These are phyloP conservation scores for Astragalus membranaceus DNA, from an alignment of 306 rosid genomes.

Conservation along the genomic window DNA sequence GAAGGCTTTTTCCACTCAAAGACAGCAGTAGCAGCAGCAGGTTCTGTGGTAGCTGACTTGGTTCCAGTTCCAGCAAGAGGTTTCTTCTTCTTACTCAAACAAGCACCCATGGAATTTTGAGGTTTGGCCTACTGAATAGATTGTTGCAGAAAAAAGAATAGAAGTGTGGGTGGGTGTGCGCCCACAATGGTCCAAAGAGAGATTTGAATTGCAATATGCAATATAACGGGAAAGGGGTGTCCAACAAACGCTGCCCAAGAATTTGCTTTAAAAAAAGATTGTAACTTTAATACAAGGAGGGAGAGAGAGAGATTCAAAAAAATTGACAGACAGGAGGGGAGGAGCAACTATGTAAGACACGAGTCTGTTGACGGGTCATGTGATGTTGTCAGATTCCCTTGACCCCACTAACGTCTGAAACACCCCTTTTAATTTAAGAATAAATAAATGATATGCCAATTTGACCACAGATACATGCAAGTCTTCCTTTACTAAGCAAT, in stretches of 20 bases:
- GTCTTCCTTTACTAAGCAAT: too few relatives aligned
- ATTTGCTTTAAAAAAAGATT: constrained; percentile 23
- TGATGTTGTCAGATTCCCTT: background rate
- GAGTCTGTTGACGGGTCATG: constrained; percentile 20
- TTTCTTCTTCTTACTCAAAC: constrained; percentile 75
- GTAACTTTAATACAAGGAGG: background rate
- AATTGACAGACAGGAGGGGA: constrained; percentile 28
- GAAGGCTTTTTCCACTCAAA: constrained; percentile 18
- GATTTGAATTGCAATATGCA: constrained; percentile 12
- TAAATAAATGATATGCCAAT: background rate
- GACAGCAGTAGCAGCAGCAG: constrained; percentile 5
- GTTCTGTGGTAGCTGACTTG: constrained; percentile 23
- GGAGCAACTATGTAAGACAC: background rate
- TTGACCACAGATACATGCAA: background rate
- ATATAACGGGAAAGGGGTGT: background rate
- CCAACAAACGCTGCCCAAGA: constrained; percentile 30
- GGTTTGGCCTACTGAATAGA: constrained; percentile 1
- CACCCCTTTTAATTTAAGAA: background rate
- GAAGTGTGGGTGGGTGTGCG: background rate
- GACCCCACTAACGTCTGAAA: constrained; percentile 24
- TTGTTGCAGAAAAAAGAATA: background rate
- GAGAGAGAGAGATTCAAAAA: constrained; percentile 47
- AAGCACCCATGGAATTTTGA: constrained; percentile 59
- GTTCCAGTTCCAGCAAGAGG: constrained; percentile 16
- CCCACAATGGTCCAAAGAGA: background rate